phyloP scores from a whole-genome alignment of 768 basidiomycete species.

The Amanita rimosa region DNA sequence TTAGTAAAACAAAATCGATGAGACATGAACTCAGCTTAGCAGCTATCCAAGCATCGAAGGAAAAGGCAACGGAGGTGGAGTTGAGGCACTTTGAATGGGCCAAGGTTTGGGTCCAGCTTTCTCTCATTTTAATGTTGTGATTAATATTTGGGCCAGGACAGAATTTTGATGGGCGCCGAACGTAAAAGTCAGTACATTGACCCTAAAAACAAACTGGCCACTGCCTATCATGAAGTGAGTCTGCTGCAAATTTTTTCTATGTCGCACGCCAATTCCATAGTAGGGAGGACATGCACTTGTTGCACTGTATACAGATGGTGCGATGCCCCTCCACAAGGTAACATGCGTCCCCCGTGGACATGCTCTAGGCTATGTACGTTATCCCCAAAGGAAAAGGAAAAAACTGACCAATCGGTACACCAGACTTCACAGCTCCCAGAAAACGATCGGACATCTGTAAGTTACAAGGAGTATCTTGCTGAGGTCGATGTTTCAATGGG shows the following conservation, averaged over 20 bases:
- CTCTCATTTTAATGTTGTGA: background rate
- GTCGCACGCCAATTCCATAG: conserved; percentile 5
- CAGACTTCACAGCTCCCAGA: conserved; percentile 74
- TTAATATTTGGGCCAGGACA: conserved; percentile 40
- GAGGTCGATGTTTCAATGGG: conserved; percentile 89
- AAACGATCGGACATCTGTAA: conserved; percentile 63
- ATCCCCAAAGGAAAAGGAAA: conserved; percentile 5
- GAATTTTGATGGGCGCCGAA: conserved; percentile 96
- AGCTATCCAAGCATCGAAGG: conserved; percentile 89
- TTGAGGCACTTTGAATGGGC: conserved; percentile 96
- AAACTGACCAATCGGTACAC: background rate
- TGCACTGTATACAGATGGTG: conserved; percentile 88
- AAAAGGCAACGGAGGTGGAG: conserved; percentile 59
- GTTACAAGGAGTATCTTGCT: conserved; percentile 64
- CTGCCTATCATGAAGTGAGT: conserved; percentile 90
- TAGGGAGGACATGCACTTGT: conserved; percentile 92
- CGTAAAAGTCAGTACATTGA: conserved; percentile 84
- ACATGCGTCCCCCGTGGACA: conserved; percentile 96
- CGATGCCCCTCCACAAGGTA: conserved; percentile 96
- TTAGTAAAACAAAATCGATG: conserved; percentile 1
- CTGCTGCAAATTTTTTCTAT: conserved; percentile 1
- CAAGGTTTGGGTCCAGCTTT: conserved; percentile 38
- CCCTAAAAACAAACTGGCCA: conserved; percentile 75
- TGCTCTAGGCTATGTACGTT: conserved; percentile 74
- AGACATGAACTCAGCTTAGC: conserved; percentile 46